A percentile compares a stretch with the other conserved stretches of the same genome.
These are phyloP conservation scores for Verruconis gallopava DNA, from an alignment of 2,329 filamentous ascomycete species.

Conservation along the genomic window DNA sequence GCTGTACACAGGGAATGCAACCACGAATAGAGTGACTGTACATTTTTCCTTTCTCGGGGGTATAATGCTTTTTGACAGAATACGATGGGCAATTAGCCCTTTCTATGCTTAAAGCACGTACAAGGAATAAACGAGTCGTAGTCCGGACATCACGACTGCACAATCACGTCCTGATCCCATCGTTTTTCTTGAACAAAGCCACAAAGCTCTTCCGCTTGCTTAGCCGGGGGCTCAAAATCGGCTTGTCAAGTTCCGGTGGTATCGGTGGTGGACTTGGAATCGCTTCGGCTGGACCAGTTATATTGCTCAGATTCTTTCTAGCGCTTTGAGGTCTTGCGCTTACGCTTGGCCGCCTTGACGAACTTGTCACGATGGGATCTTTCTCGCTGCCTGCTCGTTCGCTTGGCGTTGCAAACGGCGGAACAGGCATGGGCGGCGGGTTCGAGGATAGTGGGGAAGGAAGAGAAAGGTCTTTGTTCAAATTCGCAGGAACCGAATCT, in stretches of 20 bases:
- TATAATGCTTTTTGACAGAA: too few relatives aligned
- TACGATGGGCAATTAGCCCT: too few relatives aligned
- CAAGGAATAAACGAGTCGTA: too few relatives aligned
- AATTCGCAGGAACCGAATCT: background rate
- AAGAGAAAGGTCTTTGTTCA: background rate
- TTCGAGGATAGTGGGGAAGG: background rate
- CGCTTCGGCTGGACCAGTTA: slow-evolving; percentile 2
- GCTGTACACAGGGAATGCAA: too few relatives aligned
- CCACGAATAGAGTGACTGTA: too few relatives aligned
- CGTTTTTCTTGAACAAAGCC: slow-evolving; percentile 26
- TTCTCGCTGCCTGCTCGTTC: background rate
- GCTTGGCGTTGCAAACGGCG: background rate
- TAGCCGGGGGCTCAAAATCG: slow-evolving; percentile 18
- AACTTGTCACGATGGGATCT: background rate
- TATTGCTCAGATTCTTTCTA: slow-evolving; percentile 13
- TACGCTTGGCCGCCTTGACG: background rate
- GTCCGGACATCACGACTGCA: too few relatives aligned
- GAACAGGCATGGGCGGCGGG: background rate
- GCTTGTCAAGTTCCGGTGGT: slow-evolving; percentile 18
- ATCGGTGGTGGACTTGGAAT: slow-evolving; percentile 19
- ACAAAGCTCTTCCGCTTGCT: slow-evolving; percentile 36
- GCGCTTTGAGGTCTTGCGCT: slow-evolving; percentile 18
- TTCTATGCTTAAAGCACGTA: too few relatives aligned
- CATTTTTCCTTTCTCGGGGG: too few relatives aligned
- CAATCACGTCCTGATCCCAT: background rate